Percentiles rank a stretch among this genome's conserved stretches.
These are phyloP conservation scores for Hygrophila difformis DNA, from an alignment of 257 asterid genomes.

Conservation along the genomic window DNA sequence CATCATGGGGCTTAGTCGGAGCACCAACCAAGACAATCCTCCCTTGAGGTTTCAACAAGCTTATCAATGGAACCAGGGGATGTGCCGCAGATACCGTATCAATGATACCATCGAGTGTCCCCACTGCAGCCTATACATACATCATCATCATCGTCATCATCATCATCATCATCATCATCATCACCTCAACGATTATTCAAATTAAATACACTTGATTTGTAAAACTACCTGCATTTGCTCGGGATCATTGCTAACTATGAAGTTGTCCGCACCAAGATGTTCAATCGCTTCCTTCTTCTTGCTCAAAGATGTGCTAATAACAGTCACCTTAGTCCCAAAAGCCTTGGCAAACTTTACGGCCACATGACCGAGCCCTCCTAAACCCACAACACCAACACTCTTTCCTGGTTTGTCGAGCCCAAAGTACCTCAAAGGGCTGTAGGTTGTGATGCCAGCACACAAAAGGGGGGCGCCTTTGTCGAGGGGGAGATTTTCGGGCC, in stretches of 20 bases:
- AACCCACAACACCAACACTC: constrained; percentile 40
- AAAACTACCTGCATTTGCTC: constrained; percentile 28
- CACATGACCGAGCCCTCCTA: constrained; percentile 48
- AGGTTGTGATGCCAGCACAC: constrained; percentile 46
- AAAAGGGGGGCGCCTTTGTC: constrained; percentile 41
- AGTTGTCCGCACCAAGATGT: constrained; percentile 34
- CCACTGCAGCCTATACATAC: constrained; percentile 20
- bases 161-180: too few relatives aligned
- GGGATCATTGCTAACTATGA: constrained; percentile 32
- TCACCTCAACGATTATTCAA: too few relatives aligned
- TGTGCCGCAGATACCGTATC: constrained; percentile 32
- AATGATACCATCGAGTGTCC: constrained; percentile 31
- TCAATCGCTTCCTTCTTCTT: constrained; percentile 37
- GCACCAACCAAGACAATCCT: constrained; percentile 29
- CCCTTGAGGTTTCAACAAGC: constrained; percentile 24
- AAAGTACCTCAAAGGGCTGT: constrained; percentile 28
- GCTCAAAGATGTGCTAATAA: constrained; percentile 30
- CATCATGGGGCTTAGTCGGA: constrained; percentile 18
- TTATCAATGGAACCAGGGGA: constrained; percentile 20
- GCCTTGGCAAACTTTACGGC: constrained; percentile 42
- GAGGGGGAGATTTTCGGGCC: constrained; percentile 42
- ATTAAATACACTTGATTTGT: not conserved
- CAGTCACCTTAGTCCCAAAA: constrained; percentile 37
- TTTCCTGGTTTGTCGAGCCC: constrained; percentile 44
- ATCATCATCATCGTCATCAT: too few relatives aligned